Evolutionary conservation across 805 yeast genomes (phyloP), one percentile per base, ranked within the genome.

Genomic region (Metschnikowia similis): DNA sequence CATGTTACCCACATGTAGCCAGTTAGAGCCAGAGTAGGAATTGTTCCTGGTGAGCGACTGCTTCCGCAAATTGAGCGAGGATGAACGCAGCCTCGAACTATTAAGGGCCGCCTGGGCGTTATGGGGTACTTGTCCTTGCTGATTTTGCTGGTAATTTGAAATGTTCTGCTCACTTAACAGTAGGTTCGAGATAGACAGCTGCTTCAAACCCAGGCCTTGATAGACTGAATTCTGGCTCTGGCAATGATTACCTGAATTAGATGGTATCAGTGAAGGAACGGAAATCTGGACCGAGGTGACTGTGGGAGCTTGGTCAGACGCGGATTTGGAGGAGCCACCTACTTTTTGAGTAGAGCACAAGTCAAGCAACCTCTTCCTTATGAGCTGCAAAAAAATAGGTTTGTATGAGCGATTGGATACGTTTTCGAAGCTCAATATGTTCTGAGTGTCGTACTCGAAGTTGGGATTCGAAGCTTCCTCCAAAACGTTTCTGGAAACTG

Each of bases 1-100:
- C 50, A 72, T 62, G 55, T 72, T 73, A 4, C 78, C 78, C 36
- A 73, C 71, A 59, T 73, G 78, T 41, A 72, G 62, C 78, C 77
- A 72, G 51, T 64, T 70, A 52, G 62, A 62, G 30, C 64, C 65
- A 40, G 59, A 60, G 45, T 61, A 62, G 9, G 75, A 69, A 54
- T 71, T 71, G 53, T 72, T 73, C 55, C 77, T 60, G 1, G 77
- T 71, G 42, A 73, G 66, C 10, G 75, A 70, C 54, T 73, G 77
- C 53, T 72, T 73, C 42, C 77, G 62, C 54, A 72, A 64, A 55
- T 61, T 70, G 47, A 72, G 53, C 6, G 71, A 66, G 7, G 74
- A 65, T 27, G 69, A 63, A 31, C 74, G 60, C 46, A 75, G 70
- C 44, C 74, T 60, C n/a, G 59, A 51, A 27, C 41, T 41, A 48